A percentile compares a stretch with the other conserved stretches of the same genome.
These are phyloP conservation scores for Botryosphaeria agaves DNA, from an alignment of 2,329 filamentous ascomycete genomes.

Conservation along the genomic window DNA sequence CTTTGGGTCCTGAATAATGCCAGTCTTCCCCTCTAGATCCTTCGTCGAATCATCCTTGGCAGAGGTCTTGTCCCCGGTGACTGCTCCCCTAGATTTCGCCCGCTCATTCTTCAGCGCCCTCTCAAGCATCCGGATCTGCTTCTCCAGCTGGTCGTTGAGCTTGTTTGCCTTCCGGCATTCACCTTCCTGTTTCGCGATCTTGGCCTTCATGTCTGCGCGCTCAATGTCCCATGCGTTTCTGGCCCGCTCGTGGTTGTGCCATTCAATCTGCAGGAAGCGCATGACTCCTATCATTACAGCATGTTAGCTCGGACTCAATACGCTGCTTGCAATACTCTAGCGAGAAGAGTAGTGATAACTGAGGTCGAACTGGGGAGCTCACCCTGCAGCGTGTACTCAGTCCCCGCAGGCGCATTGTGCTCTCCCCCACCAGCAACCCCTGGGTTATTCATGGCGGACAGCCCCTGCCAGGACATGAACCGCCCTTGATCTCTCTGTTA, in stretches of 20 bases:
- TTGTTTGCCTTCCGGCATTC: constrained; percentile 74
- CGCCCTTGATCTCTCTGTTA: not conserved
- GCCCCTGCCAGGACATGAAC: constrained; percentile 53
- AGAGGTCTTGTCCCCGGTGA: constrained; percentile 33
- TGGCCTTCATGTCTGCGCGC: constrained; percentile 94
- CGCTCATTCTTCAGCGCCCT: constrained; percentile 73
- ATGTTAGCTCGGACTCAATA: constrained; percentile 13
- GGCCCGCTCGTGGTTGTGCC: constrained; percentile 95
- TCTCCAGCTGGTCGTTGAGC: constrained; percentile 73
- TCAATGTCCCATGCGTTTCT: constrained; percentile 99
- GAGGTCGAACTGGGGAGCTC: too few species aligned
- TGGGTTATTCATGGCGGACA: constrained; percentile 43
- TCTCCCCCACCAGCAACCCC: constrained; percentile 31
- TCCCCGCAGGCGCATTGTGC: constrained; percentile 37
- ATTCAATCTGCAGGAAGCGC: constrained; percentile 98
- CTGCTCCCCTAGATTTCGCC: constrained; percentile 42
- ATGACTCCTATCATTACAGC: constrained; percentile 54
- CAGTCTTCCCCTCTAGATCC: constrained; percentile 15
- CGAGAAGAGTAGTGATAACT: too few species aligned
- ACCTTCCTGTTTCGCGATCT: constrained; percentile 88
- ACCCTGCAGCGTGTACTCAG: constrained; percentile 60
- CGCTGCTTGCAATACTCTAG: too few species aligned
- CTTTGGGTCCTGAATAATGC: constrained; percentile 7
- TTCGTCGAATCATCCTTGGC: constrained; percentile 23
- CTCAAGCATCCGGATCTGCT: constrained; percentile 81